These are phyloP conservation scores for Aaosphaeria arxii DNA, from an alignment of 2,329 filamentous ascomycete species.

Conservation along the genomic window DNA sequence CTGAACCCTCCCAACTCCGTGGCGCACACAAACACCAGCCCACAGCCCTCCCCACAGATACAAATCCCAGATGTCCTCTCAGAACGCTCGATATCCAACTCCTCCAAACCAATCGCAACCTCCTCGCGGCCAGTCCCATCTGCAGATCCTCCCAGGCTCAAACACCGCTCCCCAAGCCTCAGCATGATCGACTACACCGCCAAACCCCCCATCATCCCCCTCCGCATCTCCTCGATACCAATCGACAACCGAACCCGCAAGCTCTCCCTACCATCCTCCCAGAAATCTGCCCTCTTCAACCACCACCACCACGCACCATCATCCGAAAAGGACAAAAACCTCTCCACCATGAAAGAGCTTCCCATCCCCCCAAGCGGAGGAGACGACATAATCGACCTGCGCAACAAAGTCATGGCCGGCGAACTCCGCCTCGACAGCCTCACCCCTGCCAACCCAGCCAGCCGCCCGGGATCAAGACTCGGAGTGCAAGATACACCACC, in stretches of 20 bases:
- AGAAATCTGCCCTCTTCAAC: slow-evolving; percentile 16
- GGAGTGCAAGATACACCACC: too few relatives aligned
- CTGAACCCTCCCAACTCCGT: slow-evolving; percentile 31
- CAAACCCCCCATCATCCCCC: slow-evolving; percentile 26
- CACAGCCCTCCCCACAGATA: slow-evolving; percentile 6
- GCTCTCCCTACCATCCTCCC: slow-evolving; percentile 17
- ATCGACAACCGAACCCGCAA: slow-evolving; percentile 30
- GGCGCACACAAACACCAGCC: slow-evolving; percentile 25
- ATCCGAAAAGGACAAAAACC: slow-evolving; percentile 7
- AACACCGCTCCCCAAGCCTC: slow-evolving; percentile 15
- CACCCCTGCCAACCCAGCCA: neutral
- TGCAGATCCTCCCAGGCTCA: slow-evolving; percentile 7
- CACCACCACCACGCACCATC: neutral
- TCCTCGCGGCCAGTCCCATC: neutral
- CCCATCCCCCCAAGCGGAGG: slow-evolving; percentile 10
- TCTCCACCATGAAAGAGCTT: slow-evolving; percentile 32
- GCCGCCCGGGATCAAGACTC: neutral
- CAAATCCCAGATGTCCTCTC: slow-evolving; percentile 1
- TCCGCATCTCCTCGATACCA: slow-evolving; percentile 34
- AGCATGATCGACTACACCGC: slow-evolving; percentile 8
- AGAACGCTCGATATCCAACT: slow-evolving; percentile 5
- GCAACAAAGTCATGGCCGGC: slow-evolving; percentile 2
- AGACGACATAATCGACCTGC: neutral
- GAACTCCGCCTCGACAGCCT: neutral
- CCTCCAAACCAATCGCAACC: slow-evolving; percentile 8